Evolutionary conservation across 805 yeast species (phyloP), one percentile per base, ranked within the genome.

Genomic region (Metschnikowia corniflorae): DNA sequence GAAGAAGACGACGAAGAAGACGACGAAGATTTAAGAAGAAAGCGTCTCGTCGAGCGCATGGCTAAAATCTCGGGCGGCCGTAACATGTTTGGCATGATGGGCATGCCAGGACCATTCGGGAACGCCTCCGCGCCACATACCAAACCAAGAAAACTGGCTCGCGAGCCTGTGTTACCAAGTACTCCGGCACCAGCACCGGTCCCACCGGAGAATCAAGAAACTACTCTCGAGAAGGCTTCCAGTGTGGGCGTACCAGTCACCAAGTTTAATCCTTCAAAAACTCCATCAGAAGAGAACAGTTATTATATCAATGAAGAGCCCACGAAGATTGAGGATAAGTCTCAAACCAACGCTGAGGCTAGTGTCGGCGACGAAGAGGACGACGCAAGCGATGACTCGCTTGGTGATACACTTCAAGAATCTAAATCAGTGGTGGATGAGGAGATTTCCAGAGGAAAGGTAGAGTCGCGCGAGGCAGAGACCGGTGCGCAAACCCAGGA

Each of bases 41-140:
- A 82, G 31, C 86, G 82, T 6, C 68, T 91, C 35, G 80, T 94
- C 15, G 96, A 85, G 46, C 76, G 97, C 43, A 91, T 91, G 96
- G 97, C 98, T n/a, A 86, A 82, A 51, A 73, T 91, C 14, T 84
- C 97, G 0, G 95, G 96, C 15, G 88, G 88, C 4, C 73, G 83
- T 63, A 82, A 85, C 40, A 76, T 84, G 80, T 73, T 80, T 60
- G 89, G 88, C 29, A 77, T 77, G 82, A 72, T 76, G 78, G 80
- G 80, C 2, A 65, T 66, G 68, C 50, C 73, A 43, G 54, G 67
- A 14, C 66, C 64, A 6, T 68, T 58, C 40, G 70, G 72, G 3
- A 49, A 28, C 8, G 26, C 40, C 8, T 31, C 35, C 42, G 26
- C 40, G 0, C 47, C 59, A 7, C 42, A 49, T 3, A 26, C 52